These are phyloP conservation scores for Corylus heterophylla DNA, from an alignment of 306 rosid genomes.

Conservation along the genomic window DNA sequence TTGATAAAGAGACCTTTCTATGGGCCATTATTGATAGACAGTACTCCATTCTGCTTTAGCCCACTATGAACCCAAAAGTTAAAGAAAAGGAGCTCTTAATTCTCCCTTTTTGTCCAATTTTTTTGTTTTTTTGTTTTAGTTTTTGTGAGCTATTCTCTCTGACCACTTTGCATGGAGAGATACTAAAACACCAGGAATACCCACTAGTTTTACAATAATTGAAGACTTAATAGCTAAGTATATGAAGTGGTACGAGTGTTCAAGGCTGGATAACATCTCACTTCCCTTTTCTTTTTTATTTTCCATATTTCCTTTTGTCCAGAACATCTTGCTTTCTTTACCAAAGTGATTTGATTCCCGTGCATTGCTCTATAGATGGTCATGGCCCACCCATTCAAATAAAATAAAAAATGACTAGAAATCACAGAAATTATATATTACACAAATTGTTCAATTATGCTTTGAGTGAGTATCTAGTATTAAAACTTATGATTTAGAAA, in stretches of 20 bases:
- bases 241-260: slow-evolving; percentile 36
- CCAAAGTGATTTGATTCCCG: slow-evolving; percentile 38
- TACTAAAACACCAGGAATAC: slow-evolving; percentile 24
- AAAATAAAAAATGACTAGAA: background rate
- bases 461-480: background rate
- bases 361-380: slow-evolving; percentile 10
- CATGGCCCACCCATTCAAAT: slow-evolving; percentile 17
- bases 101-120: slow-evolving; percentile 21
- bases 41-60: slow-evolving; percentile 9
- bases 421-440: no score
- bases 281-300: slow-evolving; percentile 29
- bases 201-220: slow-evolving; percentile 35
- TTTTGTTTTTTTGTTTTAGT: background rate
- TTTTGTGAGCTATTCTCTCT: slow-evolving; percentile 13
- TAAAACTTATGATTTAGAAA: no score
- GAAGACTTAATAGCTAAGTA: slow-evolving; percentile 65
- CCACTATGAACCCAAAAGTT: slow-evolving; percentile 27
- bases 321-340: background rate
- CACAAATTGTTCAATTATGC: background rate
- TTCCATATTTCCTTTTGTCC: background rate
- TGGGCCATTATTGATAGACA: slow-evolving; percentile 6
- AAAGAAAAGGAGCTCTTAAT: slow-evolving; percentile 24
- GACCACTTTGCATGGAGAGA: slow-evolving; percentile 19
- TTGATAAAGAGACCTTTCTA: background rate
- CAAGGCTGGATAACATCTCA: slow-evolving; percentile 54